These are phyloP conservation scores for Cyanodermella asteris DNA, from an alignment of 2,329 filamentous ascomycete genomes.

Conservation along the genomic window DNA sequence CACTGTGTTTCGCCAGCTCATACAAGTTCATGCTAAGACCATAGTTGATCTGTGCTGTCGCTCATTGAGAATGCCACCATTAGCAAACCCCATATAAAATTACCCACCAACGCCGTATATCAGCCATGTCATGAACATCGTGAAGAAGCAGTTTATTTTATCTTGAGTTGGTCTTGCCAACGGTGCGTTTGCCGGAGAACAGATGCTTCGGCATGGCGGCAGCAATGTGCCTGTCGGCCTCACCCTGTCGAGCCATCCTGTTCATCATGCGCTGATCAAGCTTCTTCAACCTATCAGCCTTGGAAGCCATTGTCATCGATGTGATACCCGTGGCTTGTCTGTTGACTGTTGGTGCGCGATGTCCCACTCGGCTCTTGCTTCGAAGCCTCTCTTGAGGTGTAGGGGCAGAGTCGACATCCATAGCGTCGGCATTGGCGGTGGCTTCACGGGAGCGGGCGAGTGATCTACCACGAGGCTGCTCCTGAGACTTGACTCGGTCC, in stretches of 20 bases:
- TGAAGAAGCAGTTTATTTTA: too few relatives aligned
- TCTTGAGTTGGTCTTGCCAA: too few relatives aligned
- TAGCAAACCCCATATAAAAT: too few relatives aligned
- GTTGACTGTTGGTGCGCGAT: too few relatives aligned
- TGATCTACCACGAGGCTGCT: constrained; percentile 60
- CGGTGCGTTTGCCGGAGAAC: constrained; percentile 11
- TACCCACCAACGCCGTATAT: too few relatives aligned
- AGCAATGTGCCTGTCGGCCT: constrained; percentile 77
- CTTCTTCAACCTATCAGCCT: constrained; percentile 74
- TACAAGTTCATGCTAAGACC: too few relatives aligned
- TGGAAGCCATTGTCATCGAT: constrained; percentile 42
- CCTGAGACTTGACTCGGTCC: constrained; percentile 47
- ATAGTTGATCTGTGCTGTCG: too few relatives aligned
- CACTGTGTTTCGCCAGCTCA: too few relatives aligned
- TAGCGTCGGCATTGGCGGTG: constrained; percentile 45
- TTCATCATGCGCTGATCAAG: constrained; percentile 97
- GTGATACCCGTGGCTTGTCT: constrained; percentile 57
- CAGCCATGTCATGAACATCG: too few relatives aligned
- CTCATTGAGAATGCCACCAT: too few relatives aligned
- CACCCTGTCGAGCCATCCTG: constrained; percentile 87
- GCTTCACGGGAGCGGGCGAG: constrained; percentile 38
- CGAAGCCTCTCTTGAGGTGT: constrained; percentile 44
- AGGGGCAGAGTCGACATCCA: constrained; percentile 55
- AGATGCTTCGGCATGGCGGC: constrained; percentile 74
- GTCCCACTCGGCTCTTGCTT: constrained; percentile 28